These are phyloP conservation scores for Wickerhamomyces mucosus DNA, from an alignment of 805 yeast species.

Conservation along the genomic window DNA sequence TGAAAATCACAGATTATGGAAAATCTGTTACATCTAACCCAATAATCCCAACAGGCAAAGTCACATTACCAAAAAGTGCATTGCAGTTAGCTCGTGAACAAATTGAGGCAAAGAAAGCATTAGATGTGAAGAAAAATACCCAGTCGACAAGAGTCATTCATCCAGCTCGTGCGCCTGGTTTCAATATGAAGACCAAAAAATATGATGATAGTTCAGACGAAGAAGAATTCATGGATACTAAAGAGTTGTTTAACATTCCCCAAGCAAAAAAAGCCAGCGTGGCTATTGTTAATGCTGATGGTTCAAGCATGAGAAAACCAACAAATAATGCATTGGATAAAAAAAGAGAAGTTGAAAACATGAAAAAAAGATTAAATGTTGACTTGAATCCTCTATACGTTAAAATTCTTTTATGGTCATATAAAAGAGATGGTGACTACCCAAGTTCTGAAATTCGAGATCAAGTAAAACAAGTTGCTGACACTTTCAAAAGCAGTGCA, in stretches of 20 bases:
- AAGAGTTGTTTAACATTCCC: no score
- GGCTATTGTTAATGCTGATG: no score
- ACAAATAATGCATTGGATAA: constrained; percentile 17
- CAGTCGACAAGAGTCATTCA: constrained; percentile 21
- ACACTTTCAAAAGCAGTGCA: constrained; percentile 43
- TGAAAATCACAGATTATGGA: constrained; percentile 28
- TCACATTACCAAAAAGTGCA: constrained; percentile 23
- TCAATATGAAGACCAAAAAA: constrained; percentile 27
- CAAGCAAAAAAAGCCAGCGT: no score
- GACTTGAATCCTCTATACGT: constrained; percentile 68
- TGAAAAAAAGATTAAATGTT: constrained; percentile 73
- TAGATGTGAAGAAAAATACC: background rate
- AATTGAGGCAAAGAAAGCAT: constrained; percentile 12
- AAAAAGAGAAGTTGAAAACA: constrained; percentile 59
- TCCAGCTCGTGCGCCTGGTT: constrained; percentile 43
- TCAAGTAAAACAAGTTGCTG: constrained; percentile 30
- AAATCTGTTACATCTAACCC: constrained; percentile 22
- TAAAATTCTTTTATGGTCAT: constrained; percentile 70
- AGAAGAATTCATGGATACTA: no score
- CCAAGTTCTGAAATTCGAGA: constrained; percentile 44
- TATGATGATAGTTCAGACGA: constrained; percentile 20
- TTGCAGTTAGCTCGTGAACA: constrained; percentile 28
- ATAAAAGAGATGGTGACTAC: constrained; percentile 39
- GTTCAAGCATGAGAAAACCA: no score
- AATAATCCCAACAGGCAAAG: constrained; percentile 18